Percentiles rank a stretch among this genome's conserved stretches.
These are phyloP conservation scores for Suhomyces coccinellae DNA, from an alignment of 1,139 yeast genomes.

Conservation along the genomic window DNA sequence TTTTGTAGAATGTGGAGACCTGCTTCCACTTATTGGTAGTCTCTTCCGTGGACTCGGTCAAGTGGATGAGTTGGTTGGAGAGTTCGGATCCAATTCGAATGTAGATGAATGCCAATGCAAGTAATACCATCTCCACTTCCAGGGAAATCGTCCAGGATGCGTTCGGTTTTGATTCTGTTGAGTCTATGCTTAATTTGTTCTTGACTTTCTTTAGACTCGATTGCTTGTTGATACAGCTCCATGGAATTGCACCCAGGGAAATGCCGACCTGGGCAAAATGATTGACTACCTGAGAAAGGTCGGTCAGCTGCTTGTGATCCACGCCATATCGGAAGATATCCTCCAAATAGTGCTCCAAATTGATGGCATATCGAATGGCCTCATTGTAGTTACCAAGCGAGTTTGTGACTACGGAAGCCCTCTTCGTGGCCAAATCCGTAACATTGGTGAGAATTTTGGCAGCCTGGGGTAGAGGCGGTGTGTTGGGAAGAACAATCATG, in stretches of 20 bases:
- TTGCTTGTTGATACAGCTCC: constrained; percentile 6
- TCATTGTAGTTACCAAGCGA: constrained; percentile 24
- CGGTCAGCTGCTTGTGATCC: background rate
- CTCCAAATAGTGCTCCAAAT: constrained; percentile 37
- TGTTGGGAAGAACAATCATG: constrained; percentile 20
- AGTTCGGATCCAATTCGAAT: constrained; percentile 39
- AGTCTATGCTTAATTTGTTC: background rate
- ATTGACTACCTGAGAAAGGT: background rate
- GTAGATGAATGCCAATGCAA: constrained; percentile 33
- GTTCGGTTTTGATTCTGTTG: background rate
- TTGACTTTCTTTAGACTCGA: too few species aligned
- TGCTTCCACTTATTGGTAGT: constrained; percentile 39
- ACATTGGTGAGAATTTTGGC: background rate
- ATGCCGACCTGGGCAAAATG: constrained; percentile 1
- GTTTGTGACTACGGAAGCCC: constrained; percentile 10
- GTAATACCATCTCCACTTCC: constrained; percentile 31
- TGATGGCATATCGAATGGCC: constrained; percentile 32
- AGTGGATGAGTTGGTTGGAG: constrained; percentile 26
- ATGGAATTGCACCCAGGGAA: constrained; percentile 7
- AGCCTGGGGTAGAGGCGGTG: constrained; percentile 17
- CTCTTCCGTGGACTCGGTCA: constrained; percentile 24
- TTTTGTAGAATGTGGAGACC: constrained; percentile 35
- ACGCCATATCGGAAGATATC: constrained; percentile 20
- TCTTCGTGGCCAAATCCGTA: constrained; percentile 5
- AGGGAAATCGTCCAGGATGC: constrained; percentile 30